Conservation (phyloP, 495 filamentous ascomycete genomes). For the Penicillium dipodomyicola region DNA sequence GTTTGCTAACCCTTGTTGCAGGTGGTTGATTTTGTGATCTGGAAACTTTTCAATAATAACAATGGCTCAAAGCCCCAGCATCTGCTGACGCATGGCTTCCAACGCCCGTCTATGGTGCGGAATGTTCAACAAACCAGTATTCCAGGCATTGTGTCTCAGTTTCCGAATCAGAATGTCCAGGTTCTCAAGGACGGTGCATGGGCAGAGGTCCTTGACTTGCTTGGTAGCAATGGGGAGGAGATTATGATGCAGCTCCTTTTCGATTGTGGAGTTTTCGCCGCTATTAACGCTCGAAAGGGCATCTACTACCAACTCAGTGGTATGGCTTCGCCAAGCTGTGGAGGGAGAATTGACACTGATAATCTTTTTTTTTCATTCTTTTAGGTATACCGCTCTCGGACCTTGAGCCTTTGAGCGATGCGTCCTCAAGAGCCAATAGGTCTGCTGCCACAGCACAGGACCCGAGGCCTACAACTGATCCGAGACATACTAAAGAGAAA, state of each 20-base stretch:
- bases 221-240: conserved; percentile 74
- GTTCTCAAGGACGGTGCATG: conserved; percentile 69
- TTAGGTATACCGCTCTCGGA: conserved; percentile 49
- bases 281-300: conserved; percentile 55
- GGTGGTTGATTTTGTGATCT: conserved; percentile 84
- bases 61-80: conserved; percentile 60
- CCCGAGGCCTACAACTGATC: not conserved
- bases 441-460: not conserved
- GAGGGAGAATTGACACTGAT: not conserved
- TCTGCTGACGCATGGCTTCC: conserved; percentile 76
- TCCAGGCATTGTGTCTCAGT: conserved; percentile 52
- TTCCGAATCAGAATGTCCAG: conserved; percentile 68
- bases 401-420: conserved; percentile 32
- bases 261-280: conserved; percentile 72
- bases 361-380: too few relatives aligned
- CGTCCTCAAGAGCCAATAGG: not conserved
- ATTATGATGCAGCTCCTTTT: conserved; percentile 80
- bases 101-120: conserved; percentile 36
- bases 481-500: conserved; percentile 1
- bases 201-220: conserved; percentile 64
- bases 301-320: conserved; percentile 81
- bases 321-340: conserved; percentile 27
- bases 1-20: conserved; percentile 39
- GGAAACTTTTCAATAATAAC: conserved; percentile 64
- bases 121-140: conserved; percentile 42